Evolutionary conservation across 345 rosid species (phyloP), one percentile per base, ranked within the genome.

Genomic region (Aegle marmelos): DNA sequence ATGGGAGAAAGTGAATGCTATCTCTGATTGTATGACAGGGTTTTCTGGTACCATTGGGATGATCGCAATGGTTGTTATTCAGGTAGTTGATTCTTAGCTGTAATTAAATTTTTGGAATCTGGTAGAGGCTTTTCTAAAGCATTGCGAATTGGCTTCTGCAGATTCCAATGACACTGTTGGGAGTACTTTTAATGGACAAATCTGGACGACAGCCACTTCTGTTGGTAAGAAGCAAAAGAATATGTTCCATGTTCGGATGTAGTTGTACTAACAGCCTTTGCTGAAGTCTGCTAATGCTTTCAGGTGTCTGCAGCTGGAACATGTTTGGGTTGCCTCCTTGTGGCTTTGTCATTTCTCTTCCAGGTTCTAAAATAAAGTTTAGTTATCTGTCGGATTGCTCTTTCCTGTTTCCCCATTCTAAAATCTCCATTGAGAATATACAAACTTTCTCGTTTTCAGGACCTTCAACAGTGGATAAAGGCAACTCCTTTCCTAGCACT

Each of bases 221-320:
- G 75, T 53, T 95, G 95, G 98, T 93, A 83, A 63, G 76, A 58
- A 79, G 67, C 58, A 39, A 5, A 41, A 53, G 57, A 34, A 16
- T 48, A 7, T 68, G 3, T 33, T 75, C 69, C 4, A 56, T 74
- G 27, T 59, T 57, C 34, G 53, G 22, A 50, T 41, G n/a, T 41
- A 54, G 53, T 36, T 39, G 27, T 17, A 57, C 28, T 25, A 37
- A 27, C 4, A 17, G 28, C 16, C n/a, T 1, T 30, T 73, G 34
- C 74, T 67, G 70, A 81, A 64, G 28, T 64, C 65, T 68, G 7
- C 67, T 19, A 3, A 39, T 39, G 37, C 74, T 83, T 82, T 10
- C 89, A 92, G 98, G 81, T 92, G 31, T 93, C 98, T 57, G 94
- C 97, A n/a, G 92, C 86, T 24, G 95, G 98, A 81, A 87, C 92